Evolutionary conservation across 2,329 filamentous ascomycete species (phyloP).

Genomic region (Colletotrichum sansevieriae): DNA sequence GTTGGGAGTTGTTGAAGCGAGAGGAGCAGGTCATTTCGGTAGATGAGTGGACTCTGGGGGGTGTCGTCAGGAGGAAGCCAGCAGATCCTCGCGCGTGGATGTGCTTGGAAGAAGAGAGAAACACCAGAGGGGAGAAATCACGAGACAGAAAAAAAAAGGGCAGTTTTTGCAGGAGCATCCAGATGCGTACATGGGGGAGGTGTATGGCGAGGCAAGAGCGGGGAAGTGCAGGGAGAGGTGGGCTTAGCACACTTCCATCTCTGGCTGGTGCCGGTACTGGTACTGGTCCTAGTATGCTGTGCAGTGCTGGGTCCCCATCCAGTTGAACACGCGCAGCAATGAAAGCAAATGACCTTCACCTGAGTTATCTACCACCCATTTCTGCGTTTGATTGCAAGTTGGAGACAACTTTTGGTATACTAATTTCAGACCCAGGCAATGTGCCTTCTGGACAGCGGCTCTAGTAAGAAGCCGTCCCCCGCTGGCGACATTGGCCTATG

Average conservation of each 20-base stretch:
- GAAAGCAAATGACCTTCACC: conserved; percentile 35
- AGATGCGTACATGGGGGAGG: conserved; percentile 31
- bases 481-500: background rate
- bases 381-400: conserved; percentile 26
- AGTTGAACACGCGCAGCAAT: conserved; percentile 1
- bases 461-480: background rate
- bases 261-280: background rate
- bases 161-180: conserved; percentile 22
- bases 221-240: conserved; percentile 36
- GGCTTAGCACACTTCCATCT: background rate
- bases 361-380: conserved; percentile 30
- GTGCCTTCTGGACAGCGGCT: background rate
- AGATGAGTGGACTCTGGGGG: conserved; percentile 27
- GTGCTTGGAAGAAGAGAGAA: conserved; percentile 38
- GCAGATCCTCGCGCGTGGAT: conserved; percentile 33
- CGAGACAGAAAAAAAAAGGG: conserved; percentile 39
- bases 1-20: conserved; percentile 12
- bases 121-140: conserved; percentile 27
- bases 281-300: conserved; percentile 17
- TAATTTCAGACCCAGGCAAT: conserved; percentile 18
- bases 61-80: conserved; percentile 22
- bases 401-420: conserved; percentile 5
- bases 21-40: conserved; percentile 19
- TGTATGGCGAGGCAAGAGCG: conserved; percentile 34
- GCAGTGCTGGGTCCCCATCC: conserved; percentile 18